Evolutionary conservation across 2,329 filamentous ascomycete genomes (phyloP).

Genomic region (Paraconiothyrium brasiliense): DNA sequence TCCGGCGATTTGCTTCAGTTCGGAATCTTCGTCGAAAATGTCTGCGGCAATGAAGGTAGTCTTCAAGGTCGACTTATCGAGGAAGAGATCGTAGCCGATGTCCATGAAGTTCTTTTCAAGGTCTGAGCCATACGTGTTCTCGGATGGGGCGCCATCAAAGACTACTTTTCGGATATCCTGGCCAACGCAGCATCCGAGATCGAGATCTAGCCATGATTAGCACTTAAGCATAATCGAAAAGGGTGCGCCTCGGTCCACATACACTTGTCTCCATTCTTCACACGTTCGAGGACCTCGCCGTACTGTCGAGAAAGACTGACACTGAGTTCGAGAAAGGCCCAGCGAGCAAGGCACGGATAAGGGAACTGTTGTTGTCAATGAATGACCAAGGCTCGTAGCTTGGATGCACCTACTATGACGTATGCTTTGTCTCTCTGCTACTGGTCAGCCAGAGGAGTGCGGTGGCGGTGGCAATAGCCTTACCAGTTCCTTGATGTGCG

Average conservation of each 20-base stretch:
- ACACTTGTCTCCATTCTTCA: constrained; percentile 44
- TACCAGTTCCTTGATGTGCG: constrained; percentile 49
- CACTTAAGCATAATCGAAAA: too few relatives aligned
- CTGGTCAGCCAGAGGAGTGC: constrained; percentile 9
- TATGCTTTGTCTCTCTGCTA: constrained; percentile 43
- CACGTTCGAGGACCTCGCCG: constrained; percentile 43
- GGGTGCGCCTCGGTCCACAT: constrained; percentile 48
- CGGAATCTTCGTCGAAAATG: constrained; percentile 47
- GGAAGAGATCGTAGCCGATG: constrained; percentile 58
- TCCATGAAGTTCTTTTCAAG: constrained; percentile 59
- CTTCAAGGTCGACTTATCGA: constrained; percentile 52
- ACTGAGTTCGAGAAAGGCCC: constrained; percentile 47
- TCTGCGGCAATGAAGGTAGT: constrained; percentile 64
- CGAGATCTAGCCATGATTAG: neutral
- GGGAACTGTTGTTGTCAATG: constrained; percentile 34
- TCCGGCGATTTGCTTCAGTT: constrained; percentile 47
- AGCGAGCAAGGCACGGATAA: constrained; percentile 50
- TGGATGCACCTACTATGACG: constrained; percentile 33
- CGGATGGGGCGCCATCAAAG: constrained; percentile 52
- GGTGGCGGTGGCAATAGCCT: constrained; percentile 17
- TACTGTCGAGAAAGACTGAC: constrained; percentile 39
- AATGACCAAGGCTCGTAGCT: neutral
- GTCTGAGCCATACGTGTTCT: constrained; percentile 54
- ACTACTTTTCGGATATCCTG: constrained; percentile 58
- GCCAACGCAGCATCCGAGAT: constrained; percentile 46